Conservation (phyloP, 176 grass and related monocot species). For the Hsuehochloa calcarea region DNA sequence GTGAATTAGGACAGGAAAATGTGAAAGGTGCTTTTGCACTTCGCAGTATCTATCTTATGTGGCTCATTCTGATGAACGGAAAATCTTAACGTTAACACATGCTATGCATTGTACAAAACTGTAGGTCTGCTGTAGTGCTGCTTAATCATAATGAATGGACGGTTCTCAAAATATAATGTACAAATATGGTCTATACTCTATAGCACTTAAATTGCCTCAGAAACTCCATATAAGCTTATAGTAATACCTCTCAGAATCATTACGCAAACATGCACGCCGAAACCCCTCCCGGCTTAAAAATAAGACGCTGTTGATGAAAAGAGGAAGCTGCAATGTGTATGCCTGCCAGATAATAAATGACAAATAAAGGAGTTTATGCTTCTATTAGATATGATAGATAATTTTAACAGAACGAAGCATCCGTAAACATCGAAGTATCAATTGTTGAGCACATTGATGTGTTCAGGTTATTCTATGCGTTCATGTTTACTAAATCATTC, state of each 20-base stretch:
- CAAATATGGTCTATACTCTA: background rate
- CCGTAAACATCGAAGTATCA: background rate
- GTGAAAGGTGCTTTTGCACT: slow-evolving; percentile 11
- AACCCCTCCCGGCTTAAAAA: slow-evolving; percentile 98
- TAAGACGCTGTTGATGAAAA: slow-evolving; percentile 84
- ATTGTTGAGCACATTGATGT: slow-evolving; percentile 1
- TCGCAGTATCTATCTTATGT: background rate
- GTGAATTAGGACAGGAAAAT: slow-evolving; percentile 3
- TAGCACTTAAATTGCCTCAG: background rate
- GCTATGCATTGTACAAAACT: background rate
- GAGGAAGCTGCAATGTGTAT: slow-evolving; percentile 88
- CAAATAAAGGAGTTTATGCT: background rate
- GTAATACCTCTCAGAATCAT: slow-evolving; percentile 63
- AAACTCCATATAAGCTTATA: background rate
- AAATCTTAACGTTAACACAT: too few relatives aligned
- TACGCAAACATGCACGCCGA: slow-evolving; percentile 93
- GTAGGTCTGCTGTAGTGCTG: background rate
- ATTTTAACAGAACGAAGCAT: slow-evolving; percentile 7
- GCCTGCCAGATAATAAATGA: slow-evolving; percentile 57
- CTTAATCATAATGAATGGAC: slow-evolving; percentile 8
- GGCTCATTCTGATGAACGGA: background rate
- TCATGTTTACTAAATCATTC: slow-evolving; percentile 5
- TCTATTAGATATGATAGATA: background rate
- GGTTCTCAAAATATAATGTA: background rate
- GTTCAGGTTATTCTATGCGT: background rate